Evolutionary conservation across 192 early-diverging fungal genomes (phyloP), one percentile per base, ranked within the genome.

Genomic region (Cladochytrium replicatum): DNA sequence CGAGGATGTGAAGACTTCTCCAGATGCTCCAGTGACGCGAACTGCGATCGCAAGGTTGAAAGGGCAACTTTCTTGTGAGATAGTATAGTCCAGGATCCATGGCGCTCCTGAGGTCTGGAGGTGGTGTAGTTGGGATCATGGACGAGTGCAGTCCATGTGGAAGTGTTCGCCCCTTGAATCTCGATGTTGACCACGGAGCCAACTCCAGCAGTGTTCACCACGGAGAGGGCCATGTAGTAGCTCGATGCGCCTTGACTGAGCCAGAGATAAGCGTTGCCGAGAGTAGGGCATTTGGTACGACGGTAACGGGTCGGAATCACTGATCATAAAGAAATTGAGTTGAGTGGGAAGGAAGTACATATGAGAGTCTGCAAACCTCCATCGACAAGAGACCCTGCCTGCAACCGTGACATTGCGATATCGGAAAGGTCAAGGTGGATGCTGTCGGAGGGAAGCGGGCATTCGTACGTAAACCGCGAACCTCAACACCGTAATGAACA

Each of bases 331-430:
- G n/a, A n/a, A n/a, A n/a, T n/a, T n/a, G n/a, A n/a, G n/a, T n/a
- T n/a, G n/a, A n/a, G n/a, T n/a, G n/a, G n/a, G n/a, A n/a, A n/a
- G n/a, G n/a, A n/a, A n/a, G n/a, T n/a, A n/a, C n/a, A n/a, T n/a
- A n/a, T n/a, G n/a, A n/a, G n/a, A n/a, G n/a, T 32, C 13, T 48
- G 26, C n/a, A 44, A 1, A 24, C 26, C 37, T 2, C 0, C n/a
- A 44, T 32, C 47, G 4, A 29, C 37, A 2, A 32, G 43, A 3
- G 27, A 29, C 26, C 47, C 47, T 0, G 42, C n/a, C 37, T 48
- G 47, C n/a, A 48, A 44, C 25, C 47, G 47, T 26, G 47, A 24
- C 47, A 48, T 48, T 25, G 47, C 47, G 37, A 48, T 48, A 44
- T 48, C 47, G 3, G 47, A 48, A 26, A 48, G 43, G 43, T 48